phyloP scores from a whole-genome alignment of 2,329 filamentous ascomycete genomes.

The Hymenotorrendiella dingleyae region DNA sequence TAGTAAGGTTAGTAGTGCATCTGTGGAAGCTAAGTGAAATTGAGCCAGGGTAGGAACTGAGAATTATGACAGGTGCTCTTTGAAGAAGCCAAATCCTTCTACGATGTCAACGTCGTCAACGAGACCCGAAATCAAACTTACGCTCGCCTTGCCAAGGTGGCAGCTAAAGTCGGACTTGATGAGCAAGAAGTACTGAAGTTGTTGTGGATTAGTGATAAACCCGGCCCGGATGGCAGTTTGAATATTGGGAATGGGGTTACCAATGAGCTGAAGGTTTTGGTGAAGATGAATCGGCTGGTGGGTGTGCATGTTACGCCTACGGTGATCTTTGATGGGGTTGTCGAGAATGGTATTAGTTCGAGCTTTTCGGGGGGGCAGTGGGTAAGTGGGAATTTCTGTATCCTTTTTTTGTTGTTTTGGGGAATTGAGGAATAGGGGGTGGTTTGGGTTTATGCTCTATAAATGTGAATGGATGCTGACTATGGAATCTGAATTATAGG shows the following conservation, averaged over 20 bases:
- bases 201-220: constrained; percentile 63
- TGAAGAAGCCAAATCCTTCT: constrained; percentile 67
- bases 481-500: too few relatives aligned
- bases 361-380: constrained; percentile 76
- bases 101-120: constrained; percentile 77
- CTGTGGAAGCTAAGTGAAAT: too few relatives aligned
- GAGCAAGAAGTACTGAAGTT: constrained; percentile 63
- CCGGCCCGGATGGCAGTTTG: constrained; percentile 58
- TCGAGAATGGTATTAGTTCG: constrained; percentile 72
- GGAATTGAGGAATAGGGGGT: too few relatives aligned
- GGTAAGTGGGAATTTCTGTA: too few relatives aligned
- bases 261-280: constrained; percentile 74
- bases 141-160: constrained; percentile 69
- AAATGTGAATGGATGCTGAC: too few relatives aligned
- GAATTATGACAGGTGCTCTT: constrained; percentile 37
- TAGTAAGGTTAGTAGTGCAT: constrained; percentile 37
- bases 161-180: constrained; percentile 58
- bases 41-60: neutral
- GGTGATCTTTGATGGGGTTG: constrained; percentile 79
- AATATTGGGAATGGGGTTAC: constrained; percentile 81
- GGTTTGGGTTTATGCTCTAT: too few relatives aligned
- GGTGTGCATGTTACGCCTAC: constrained; percentile 90
- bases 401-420: too few relatives aligned
- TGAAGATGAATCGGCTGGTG: constrained; percentile 72
- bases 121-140: constrained; percentile 86